Evolutionary conservation across 2,329 filamentous ascomycete genomes (phyloP), one percentile per base, ranked within the genome.

Genomic region (Chalara sp.): DNA sequence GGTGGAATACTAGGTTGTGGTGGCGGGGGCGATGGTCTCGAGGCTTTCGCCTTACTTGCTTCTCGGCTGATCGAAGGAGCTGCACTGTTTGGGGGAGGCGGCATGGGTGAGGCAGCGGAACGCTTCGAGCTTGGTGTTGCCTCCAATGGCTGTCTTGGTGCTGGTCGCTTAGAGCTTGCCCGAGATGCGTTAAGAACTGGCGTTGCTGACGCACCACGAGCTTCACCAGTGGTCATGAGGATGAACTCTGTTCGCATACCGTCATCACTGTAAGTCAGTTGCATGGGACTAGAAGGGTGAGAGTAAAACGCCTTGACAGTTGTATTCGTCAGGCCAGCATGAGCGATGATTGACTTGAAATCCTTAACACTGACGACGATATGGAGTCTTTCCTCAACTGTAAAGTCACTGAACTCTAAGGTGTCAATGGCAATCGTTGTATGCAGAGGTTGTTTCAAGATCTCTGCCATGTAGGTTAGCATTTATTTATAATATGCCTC

Each of bases 331-430:
- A 82, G 81, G 29, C 84, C 83, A 7, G 87, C 87, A 67, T 92
- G 87, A 33, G 83, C 78, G 47, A 90, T 81, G 49, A 91, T 87
- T 33, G 87, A 83, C 47, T 87, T 83, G 65, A 91, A 91, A 67
- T 92, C 87, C 61, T 89, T 90, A 63, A 92, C 86, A 59, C 83
- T 88, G 62, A 91, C 86, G 52, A 89, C 80, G 60, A 90, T 87
- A 63, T 90, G 87, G 51, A 90, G 76, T 47, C 85, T 83, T 53
- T 88, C 81, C 63, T 89, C 83, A 32, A 89, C 82, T 28, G 80
- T 74, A 54, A 91, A 87, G 47, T 84, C 78, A 51, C 87, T 83
- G 61, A 92, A 92, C 58, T 91, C 87, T 51, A 86, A 79, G 32
- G 80, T 82, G 63, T 89, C 86, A 11, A 91, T 78, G 1, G 86